A percentile compares a stretch with the other conserved stretches of the same genome.
These are phyloP conservation scores for Colletotrichum phormii DNA, from an alignment of 2,329 filamentous ascomycete species.

Conservation along the genomic window DNA sequence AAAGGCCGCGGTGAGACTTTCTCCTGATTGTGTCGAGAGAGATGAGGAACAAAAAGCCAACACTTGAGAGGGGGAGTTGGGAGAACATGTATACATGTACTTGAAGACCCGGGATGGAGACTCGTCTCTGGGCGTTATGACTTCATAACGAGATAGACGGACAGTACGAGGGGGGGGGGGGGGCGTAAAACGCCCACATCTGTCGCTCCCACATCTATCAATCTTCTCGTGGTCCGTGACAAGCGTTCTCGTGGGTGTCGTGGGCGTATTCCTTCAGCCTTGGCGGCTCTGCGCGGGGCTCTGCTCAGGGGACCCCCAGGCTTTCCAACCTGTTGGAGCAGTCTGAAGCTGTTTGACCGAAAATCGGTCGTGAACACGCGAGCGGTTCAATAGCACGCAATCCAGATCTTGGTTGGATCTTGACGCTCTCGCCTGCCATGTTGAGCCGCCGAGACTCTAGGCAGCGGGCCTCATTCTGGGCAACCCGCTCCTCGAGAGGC, in stretches of 20 bases:
- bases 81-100: conserved; percentile 32
- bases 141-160: conserved; percentile 33
- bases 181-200: conserved; percentile 3
- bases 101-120: background rate
- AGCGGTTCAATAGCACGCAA: conserved; percentile 30
- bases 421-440: conserved; percentile 28
- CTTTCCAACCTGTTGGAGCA: conserved; percentile 21
- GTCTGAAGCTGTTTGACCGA: conserved; percentile 6
- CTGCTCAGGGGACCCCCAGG: background rate
- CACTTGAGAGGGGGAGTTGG: conserved; percentile 25
- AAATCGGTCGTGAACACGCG: conserved; percentile 26
- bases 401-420: conserved; percentile 26
- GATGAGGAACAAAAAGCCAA: conserved; percentile 14
- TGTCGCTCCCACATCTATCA: background rate
- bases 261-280: conserved; percentile 31
- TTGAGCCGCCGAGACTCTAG: conserved; percentile 32
- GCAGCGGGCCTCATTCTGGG: conserved; percentile 36
- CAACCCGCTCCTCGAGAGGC: conserved; percentile 1
- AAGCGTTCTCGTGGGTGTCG: background rate
- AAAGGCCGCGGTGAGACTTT: background rate
- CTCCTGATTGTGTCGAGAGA: conserved; percentile 20
- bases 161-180: conserved; percentile 2
- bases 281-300: conserved; percentile 37
- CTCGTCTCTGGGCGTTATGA: conserved; percentile 35
- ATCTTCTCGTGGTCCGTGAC: background rate